phyloP scores from a whole-genome alignment of 2,329 filamentous ascomycete species.

The Clarireedia paspali region DNA sequence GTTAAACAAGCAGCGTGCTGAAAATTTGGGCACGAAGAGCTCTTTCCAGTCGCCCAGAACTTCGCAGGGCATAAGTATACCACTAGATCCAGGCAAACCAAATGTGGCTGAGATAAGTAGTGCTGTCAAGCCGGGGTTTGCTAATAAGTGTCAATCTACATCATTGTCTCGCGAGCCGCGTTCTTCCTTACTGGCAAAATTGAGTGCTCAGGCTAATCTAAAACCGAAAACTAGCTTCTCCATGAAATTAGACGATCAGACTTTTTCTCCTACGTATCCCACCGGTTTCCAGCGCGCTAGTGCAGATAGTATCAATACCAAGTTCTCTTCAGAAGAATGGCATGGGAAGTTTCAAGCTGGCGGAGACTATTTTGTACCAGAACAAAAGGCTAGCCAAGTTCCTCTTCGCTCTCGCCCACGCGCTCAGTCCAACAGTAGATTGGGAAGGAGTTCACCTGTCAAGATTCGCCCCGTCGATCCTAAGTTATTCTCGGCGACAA shows the following conservation, averaged over 20 bases:
- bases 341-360: constrained; percentile 29
- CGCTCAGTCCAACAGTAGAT: constrained; percentile 22
- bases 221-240: constrained; percentile 28
- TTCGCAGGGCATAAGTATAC: not conserved
- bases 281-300: constrained; percentile 42
- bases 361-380: constrained; percentile 24
- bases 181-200: constrained; percentile 8
- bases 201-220: constrained; percentile 18
- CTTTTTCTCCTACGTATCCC: constrained; percentile 32
- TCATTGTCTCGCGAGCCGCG: constrained; percentile 1
- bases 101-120: constrained; percentile 9
- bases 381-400: constrained; percentile 14
- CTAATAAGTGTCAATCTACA: constrained; percentile 10
- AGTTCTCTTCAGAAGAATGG: constrained; percentile 45
- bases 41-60: too few relatives aligned
- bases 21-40: not conserved
- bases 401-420: constrained; percentile 13
- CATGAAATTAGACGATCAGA: constrained; percentile 38
- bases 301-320: constrained; percentile 54
- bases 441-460: constrained; percentile 26
- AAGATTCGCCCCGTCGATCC: constrained; percentile 21
- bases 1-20: constrained; percentile 15
- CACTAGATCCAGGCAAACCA: constrained; percentile 8
- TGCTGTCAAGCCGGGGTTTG: constrained; percentile 14
- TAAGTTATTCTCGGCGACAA: constrained; percentile 13